Percentiles rank a stretch among this genome's conserved stretches.
Evolutionary conservation across 106 monocot genomes (phyloP).

Genomic region (Acorus calamus): DNA sequence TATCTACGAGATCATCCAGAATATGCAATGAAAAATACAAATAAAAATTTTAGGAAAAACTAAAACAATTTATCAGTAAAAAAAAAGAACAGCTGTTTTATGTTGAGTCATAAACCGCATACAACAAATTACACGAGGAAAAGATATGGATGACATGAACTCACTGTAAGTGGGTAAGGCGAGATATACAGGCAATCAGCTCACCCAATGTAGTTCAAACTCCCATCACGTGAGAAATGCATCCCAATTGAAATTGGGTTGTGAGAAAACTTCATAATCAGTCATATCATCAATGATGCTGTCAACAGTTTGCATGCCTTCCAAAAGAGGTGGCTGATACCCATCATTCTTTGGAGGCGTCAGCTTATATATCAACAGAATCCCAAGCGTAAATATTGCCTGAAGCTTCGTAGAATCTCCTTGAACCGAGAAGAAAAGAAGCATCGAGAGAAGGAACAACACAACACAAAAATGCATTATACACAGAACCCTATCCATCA

Average conservation of each 20-base stretch:
- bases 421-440: constrained; percentile 78
- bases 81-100: too few relatives aligned
- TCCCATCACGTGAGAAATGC: constrained; percentile 51
- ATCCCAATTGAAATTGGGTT: constrained; percentile 85
- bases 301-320: constrained; percentile 81
- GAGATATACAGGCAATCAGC: too few relatives aligned
- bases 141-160: too few relatives aligned
- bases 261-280: constrained; percentile 94
- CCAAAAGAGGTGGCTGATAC: constrained; percentile 76
- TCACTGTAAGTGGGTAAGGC: too few relatives aligned
- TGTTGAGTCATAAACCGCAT: too few relatives aligned
- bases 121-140: too few relatives aligned
- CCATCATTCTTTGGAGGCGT: constrained; percentile 52
- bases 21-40: too few relatives aligned
- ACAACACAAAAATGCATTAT: constrained; percentile 95
- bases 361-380: constrained; percentile 73
- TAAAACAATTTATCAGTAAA: too few relatives aligned
- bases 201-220: neutral
- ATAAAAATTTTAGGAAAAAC: too few relatives aligned
- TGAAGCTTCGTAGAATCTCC: constrained; percentile 87
- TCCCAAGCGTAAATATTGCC: constrained; percentile 84
- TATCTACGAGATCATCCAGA: too few relatives aligned
- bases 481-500: constrained; percentile 90
- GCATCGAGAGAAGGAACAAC: constrained; percentile 79
- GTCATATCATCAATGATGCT: constrained; percentile 90